Evolutionary conservation across 306 rosid genomes (phyloP), one percentile per base, ranked within the genome.

Genomic region (Astragalus glycyphyllos): DNA sequence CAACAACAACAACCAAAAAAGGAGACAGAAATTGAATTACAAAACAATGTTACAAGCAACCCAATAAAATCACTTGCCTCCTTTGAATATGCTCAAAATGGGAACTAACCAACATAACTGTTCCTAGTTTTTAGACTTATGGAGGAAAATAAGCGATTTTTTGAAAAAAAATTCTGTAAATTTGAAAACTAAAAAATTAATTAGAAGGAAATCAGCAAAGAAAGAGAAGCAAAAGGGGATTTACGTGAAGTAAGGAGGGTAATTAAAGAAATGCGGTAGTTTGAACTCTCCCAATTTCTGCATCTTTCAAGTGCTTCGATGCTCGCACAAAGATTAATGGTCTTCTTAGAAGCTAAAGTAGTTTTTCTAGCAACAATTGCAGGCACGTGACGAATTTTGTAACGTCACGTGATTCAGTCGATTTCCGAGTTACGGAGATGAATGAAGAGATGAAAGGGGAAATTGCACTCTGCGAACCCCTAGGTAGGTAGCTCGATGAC

Each of bases 181-280:
- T 53, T 31, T 12, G 38, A 31, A 56, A 65, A 65, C 8, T 16
- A 12, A 46, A 15, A 44, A 40, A 16, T 8, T n/a, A 16, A 14
- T 31, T 6, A 15, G 50, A 45, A 45, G 48, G 15, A 70, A 71
- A 57, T 15, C n/a, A 11, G 32, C 57, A 8, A 6, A 9, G 35
- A 1, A 12, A 14, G 11, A 58, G 51, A 72, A 44, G 47, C 7
- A 59, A 26, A 17, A 1, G 12, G 66, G 54, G 23, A 57, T 58
- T 85, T 92, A 90, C 96, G 98, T 88, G 89, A 92, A 92, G 69
- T 90, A 92, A 7, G 96, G 98, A 7, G 98, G 98, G 74, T 92
- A 92, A 77, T 86, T 92, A 97, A 90, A 90, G 92, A 92, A 92
- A 20, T 85, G 96, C 3, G 97, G 97, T 67, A 90, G 82, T 85